Evolutionary conservation across 805 yeast species (phyloP).

Genomic region (Starmerella stellata): DNA sequence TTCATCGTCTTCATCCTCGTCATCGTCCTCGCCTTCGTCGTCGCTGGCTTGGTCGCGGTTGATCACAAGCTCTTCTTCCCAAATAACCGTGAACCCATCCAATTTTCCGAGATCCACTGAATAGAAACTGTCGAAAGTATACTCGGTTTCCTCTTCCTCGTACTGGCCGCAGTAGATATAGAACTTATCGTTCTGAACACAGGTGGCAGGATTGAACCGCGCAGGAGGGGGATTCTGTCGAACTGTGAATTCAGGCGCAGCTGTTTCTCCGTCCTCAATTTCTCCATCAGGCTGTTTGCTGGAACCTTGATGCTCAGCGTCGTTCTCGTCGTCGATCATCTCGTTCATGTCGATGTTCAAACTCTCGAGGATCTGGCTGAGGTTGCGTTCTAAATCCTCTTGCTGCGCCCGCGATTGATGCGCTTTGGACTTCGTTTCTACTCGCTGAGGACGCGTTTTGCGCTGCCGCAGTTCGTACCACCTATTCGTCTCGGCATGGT

Average conservation of each 20-base stretch:
- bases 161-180: constrained; percentile 81
- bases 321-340: constrained; percentile 25
- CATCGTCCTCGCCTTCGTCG: constrained; percentile 33
- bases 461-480: constrained; percentile 65
- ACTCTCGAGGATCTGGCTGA: constrained; percentile 30
- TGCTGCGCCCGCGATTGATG: constrained; percentile 29
- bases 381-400: constrained; percentile 62
- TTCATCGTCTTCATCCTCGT: constrained; percentile 58
- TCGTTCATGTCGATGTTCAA: constrained; percentile 20
- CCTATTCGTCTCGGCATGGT: constrained; percentile 68
- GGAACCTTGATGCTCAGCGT: too few relatives aligned
- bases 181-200: constrained; percentile 67
- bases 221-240: constrained; percentile 61
- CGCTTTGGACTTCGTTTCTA: constrained; percentile 29
- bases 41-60: constrained; percentile 6
- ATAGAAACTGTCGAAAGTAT: constrained; percentile 66
- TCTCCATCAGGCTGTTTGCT: constrained; percentile 15
- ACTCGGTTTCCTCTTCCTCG: constrained; percentile 79
- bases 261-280: constrained; percentile 16
- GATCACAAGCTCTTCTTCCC: constrained; percentile 51
- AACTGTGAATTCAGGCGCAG: constrained; percentile 33
- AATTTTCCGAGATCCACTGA: constrained; percentile 67
- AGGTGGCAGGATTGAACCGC: constrained; percentile 68
- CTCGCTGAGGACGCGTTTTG: constrained; percentile 30
- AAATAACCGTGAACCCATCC: constrained; percentile 71